phyloP scores from a whole-genome alignment of 495 filamentous ascomycete species.

The Monascus purpureus region DNA sequence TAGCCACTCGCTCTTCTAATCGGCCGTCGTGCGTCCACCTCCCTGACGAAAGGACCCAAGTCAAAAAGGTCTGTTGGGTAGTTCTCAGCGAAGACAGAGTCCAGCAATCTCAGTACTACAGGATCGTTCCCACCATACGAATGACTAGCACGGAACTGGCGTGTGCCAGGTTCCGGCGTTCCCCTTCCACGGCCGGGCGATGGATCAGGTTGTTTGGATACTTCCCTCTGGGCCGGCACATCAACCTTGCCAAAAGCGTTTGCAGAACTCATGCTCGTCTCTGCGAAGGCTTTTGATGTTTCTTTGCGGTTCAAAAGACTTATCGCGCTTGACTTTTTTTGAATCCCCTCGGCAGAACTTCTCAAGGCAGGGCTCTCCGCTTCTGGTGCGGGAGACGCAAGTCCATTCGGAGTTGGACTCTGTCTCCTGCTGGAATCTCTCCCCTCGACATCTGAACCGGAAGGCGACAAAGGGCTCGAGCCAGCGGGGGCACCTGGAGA shows the following conservation, averaged over 20 bases:
- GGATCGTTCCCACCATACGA: conserved; percentile 85
- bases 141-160: conserved; percentile 39
- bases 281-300: conserved; percentile 62
- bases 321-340: conserved; percentile 66
- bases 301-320: conserved; percentile 70
- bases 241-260: conserved; percentile 81
- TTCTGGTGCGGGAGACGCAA: conserved; percentile 21
- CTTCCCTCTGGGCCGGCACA: conserved; percentile 39
- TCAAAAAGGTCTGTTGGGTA: conserved; percentile 62
- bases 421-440: conserved; percentile 11
- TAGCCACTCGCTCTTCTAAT: conserved; percentile 45
- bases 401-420: conserved; percentile 21
- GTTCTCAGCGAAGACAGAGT: conserved; percentile 80
- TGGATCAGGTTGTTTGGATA: conserved; percentile 15
- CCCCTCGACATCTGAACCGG: conserved; percentile 19
- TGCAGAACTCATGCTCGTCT: conserved; percentile 69
- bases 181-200: conserved; percentile 19
- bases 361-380: conserved; percentile 18
- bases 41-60: conserved; percentile 68
- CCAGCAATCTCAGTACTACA: conserved; percentile 68
- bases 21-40: conserved; percentile 46
- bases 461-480: conserved; percentile 27
- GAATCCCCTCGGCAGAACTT: conserved; percentile 17
- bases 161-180: conserved; percentile 8
- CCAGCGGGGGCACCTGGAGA: conserved; percentile 25